Percentiles rank a stretch among this genome's conserved stretches.
These are phyloP conservation scores for Nakataea oryzae DNA, from an alignment of 2,329 filamentous ascomycete species.

Conservation along the genomic window DNA sequence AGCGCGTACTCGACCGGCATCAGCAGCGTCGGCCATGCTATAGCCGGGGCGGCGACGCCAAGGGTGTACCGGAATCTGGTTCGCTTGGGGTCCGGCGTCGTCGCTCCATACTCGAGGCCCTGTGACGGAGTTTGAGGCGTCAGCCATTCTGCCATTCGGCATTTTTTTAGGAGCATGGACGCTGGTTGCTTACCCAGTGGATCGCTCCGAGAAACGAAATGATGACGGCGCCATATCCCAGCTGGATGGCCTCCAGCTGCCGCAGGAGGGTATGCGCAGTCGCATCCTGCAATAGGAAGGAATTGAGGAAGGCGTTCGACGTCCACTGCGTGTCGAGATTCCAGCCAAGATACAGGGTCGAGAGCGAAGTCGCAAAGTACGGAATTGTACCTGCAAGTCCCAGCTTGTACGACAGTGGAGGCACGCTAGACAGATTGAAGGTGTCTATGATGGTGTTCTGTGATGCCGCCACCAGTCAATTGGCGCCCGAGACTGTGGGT, in stretches of 20 bases:
- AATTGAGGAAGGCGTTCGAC: slow-evolving; percentile 54
- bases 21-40: slow-evolving; percentile 84
- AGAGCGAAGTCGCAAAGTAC: slow-evolving; percentile 73
- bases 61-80: slow-evolving; percentile 76
- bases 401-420: slow-evolving; percentile 55
- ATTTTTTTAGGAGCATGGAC: background rate
- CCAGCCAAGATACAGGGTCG: slow-evolving; percentile 74
- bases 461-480: background rate
- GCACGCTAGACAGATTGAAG: slow-evolving; percentile 54
- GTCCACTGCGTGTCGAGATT: slow-evolving; percentile 61
- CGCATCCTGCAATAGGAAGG: slow-evolving; percentile 55
- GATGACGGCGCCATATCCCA: slow-evolving; percentile 86
- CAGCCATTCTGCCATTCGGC: background rate
- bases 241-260: slow-evolving; percentile 74
- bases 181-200: slow-evolving; percentile 53
- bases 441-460: slow-evolving; percentile 59
- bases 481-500: slow-evolving; percentile 2
- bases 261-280: slow-evolving; percentile 63
- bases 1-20: slow-evolving; percentile 78
- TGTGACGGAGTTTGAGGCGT: slow-evolving; percentile 7
- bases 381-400: slow-evolving; percentile 73
- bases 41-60: slow-evolving; percentile 65
- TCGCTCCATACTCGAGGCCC: slow-evolving; percentile 74
- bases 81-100: slow-evolving; percentile 46
- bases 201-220: slow-evolving; percentile 90